Evolutionary conservation across 441 rosid species (phyloP).

Genomic region (Erodium texanum): DNA sequence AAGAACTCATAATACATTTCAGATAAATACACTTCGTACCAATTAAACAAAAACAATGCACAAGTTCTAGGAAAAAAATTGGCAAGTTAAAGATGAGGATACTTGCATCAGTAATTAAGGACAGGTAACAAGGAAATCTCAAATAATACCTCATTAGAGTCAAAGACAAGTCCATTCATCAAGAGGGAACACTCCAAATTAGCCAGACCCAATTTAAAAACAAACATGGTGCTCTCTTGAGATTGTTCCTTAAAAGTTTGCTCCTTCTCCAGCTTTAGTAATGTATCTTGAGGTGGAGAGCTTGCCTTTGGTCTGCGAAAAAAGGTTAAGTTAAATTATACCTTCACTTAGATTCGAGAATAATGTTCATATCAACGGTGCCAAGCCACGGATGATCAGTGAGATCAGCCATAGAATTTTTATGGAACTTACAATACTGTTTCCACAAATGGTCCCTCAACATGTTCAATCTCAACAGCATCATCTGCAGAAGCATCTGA

Average conservation of each 20-base stretch:
- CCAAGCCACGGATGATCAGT: neutral
- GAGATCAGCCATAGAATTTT: neutral
- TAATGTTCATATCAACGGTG: neutral
- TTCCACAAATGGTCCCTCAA: constrained; percentile 93
- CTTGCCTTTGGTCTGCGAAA: constrained; percentile 62
- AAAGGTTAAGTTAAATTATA: constrained; percentile 12
- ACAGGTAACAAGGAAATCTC: constrained; percentile 10
- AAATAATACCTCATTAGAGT: constrained; percentile 72
- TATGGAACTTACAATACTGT: constrained; percentile 61
- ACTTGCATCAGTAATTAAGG: neutral
- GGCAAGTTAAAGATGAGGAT: neutral
- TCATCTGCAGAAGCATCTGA: constrained; percentile 55
- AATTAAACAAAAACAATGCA: neutral
- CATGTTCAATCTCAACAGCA: constrained; percentile 68
- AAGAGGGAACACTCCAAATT: constrained; percentile 64
- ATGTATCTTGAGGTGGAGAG: constrained; percentile 75
- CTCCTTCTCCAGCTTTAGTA: constrained; percentile 82
- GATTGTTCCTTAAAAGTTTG: constrained; percentile 45
- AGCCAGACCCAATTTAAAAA: constrained; percentile 80
- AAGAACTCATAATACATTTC: neutral
- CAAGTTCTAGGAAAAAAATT: neutral
- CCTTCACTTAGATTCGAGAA: neutral
- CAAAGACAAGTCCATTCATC: constrained; percentile 96
- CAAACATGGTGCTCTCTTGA: constrained; percentile 74
- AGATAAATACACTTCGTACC: neutral